phyloP scores from a whole-genome alignment of 371 early-diverging fungal genomes.

The Mucor racemosus region DNA sequence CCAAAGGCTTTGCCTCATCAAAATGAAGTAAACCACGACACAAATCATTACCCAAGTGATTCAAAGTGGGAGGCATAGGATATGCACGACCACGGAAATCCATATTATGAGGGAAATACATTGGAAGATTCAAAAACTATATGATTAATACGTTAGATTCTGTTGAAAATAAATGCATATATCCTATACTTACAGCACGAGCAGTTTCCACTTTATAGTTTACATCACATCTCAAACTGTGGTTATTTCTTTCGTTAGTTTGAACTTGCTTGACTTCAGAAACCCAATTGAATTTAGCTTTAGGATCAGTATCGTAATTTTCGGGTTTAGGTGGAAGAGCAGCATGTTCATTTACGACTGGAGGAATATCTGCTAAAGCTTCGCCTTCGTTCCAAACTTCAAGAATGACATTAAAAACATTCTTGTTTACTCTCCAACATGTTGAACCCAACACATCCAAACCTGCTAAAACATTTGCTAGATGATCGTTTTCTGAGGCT shows the following conservation, averaged over 20 bases:
- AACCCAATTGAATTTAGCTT: slow-evolving; percentile 63
- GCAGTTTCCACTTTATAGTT: slow-evolving; percentile 98
- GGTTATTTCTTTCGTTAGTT: slow-evolving; percentile 68
- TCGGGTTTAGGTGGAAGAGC: slow-evolving; percentile 68
- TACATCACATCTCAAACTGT: slow-evolving; percentile 88
- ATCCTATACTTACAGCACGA: slow-evolving; percentile 68
- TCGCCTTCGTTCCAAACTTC: slow-evolving; percentile 92
- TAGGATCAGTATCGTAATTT: slow-evolving; percentile 69
- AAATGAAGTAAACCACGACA: slow-evolving; percentile 93
- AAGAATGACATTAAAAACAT: slow-evolving; percentile 77
- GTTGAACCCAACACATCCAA: slow-evolving; percentile 92
- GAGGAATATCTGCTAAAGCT: slow-evolving; percentile 73
- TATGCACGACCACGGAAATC: slow-evolving; percentile 99
- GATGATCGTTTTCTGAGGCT: slow-evolving; percentile 79
- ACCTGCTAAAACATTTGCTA: slow-evolving; percentile 73
- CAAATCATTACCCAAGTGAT: slow-evolving; percentile 96
- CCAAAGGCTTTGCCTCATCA: slow-evolving; percentile 83
- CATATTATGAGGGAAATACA: slow-evolving; percentile 97
- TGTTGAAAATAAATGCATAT: not conserved
- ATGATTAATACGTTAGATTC: slow-evolving; percentile 30
- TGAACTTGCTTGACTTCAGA: slow-evolving; percentile 54
- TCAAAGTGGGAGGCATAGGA: slow-evolving; percentile 94
- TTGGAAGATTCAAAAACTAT: slow-evolving; percentile 76
- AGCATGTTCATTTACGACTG: slow-evolving; percentile 39
- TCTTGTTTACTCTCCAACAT: slow-evolving; percentile 88